phyloP scores from a whole-genome alignment of 2,329 filamentous ascomycete genomes.

The Cercospora nicotianae region DNA sequence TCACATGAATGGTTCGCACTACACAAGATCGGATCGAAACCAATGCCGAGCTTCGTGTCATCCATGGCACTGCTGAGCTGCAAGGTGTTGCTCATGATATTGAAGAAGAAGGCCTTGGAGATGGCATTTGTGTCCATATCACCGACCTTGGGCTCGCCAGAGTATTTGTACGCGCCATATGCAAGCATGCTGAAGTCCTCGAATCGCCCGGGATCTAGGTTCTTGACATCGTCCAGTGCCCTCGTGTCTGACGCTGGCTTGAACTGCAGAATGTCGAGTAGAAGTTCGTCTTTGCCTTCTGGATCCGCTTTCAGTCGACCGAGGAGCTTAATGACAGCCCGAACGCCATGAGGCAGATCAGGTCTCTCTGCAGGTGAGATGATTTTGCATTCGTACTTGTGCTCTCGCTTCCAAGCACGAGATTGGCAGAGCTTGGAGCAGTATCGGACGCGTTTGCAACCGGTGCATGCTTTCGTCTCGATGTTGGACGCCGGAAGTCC shows the following conservation, averaged over 20 bases:
- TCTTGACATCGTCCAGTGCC: slow-evolving; percentile 52
- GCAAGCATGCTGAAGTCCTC: slow-evolving; percentile 55
- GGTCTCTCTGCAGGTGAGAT: slow-evolving; percentile 45
- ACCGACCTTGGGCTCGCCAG: slow-evolving; percentile 36
- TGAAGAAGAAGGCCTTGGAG: slow-evolving; percentile 16
- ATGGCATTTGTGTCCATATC: slow-evolving; percentile 26
- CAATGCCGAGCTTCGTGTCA: slow-evolving; percentile 58
- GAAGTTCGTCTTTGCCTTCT: slow-evolving; percentile 27
- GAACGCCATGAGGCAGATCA: slow-evolving; percentile 55
- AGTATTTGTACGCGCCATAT: slow-evolving; percentile 56
- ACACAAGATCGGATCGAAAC: slow-evolving; percentile 56
- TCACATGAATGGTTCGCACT: slow-evolving; percentile 63
- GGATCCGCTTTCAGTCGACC: slow-evolving; percentile 30
- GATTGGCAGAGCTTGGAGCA: slow-evolving; percentile 62
- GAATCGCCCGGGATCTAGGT: slow-evolving; percentile 44
- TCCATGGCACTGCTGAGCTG: slow-evolving; percentile 57
- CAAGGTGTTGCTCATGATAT: slow-evolving; percentile 60
- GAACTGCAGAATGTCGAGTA: slow-evolving; percentile 32
- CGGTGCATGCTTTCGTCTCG: slow-evolving; percentile 56
- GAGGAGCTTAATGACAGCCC: slow-evolving; percentile 58
- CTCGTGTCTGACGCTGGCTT: slow-evolving; percentile 33
- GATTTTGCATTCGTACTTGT: slow-evolving; percentile 61
- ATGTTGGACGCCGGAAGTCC: slow-evolving; percentile 30
- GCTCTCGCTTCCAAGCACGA: slow-evolving; percentile 58
- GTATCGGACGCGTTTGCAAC: slow-evolving; percentile 60